Conservation (phyloP, 495 filamentous ascomycete species). For the Hypomontagnella monticulosa region DNA sequence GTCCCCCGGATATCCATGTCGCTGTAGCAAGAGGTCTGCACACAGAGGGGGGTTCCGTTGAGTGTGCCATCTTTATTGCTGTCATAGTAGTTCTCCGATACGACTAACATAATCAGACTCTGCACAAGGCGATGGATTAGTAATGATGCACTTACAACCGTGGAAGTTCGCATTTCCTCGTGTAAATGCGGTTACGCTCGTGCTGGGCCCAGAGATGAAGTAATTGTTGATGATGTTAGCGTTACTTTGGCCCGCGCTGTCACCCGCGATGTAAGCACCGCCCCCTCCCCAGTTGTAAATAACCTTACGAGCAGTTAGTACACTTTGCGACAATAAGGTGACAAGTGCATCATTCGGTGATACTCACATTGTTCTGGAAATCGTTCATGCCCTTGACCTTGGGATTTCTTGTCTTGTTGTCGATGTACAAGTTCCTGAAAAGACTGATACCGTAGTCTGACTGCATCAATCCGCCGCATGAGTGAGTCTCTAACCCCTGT, state of each 20-base stretch:
- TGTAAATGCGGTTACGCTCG: conserved; percentile 48
- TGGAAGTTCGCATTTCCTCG: conserved; percentile 49
- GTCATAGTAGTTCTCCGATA: conserved; percentile 53
- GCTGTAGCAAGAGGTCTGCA: conserved; percentile 35
- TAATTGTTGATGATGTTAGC: conserved; percentile 56
- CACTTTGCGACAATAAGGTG: not conserved
- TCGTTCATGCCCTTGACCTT: conserved; percentile 45
- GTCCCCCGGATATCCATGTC: conserved; percentile 38
- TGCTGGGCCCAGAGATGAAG: conserved; percentile 55
- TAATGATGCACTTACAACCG: conserved; percentile 34
- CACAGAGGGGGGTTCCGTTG: conserved; percentile 48
- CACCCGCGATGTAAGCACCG: conserved; percentile 50
- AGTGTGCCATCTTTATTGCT: conserved; percentile 50
- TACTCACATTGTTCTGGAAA: conserved; percentile 42
- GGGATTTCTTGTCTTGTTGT: conserved; percentile 50
- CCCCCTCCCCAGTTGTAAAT: conserved; percentile 54
- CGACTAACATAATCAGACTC: conserved; percentile 31
- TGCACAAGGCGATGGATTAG: not conserved
- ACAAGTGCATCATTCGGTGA: not conserved
- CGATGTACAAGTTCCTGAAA: conserved; percentile 53
- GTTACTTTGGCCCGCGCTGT: conserved; percentile 48
- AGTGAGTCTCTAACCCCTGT: conserved; percentile 50
- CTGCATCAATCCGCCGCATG: conserved; percentile 44
- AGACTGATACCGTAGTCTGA: conserved; percentile 44
- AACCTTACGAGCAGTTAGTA: conserved; percentile 28